Conservation (phyloP, 176 grass and related monocot species). For the Bromus sterilis region DNA sequence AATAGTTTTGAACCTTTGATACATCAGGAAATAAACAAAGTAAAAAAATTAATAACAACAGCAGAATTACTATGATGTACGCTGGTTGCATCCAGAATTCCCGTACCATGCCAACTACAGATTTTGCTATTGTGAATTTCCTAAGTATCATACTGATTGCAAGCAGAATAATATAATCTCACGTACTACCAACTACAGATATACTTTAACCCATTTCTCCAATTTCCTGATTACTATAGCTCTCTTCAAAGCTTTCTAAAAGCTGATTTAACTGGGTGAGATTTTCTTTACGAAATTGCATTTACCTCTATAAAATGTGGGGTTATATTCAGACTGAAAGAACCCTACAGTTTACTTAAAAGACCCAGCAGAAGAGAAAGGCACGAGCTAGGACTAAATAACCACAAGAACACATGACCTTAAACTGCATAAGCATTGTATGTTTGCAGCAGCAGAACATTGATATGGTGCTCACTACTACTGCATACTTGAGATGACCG, state of each 20-base stretch:
- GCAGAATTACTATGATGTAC: not conserved
- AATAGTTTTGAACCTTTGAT: not conserved
- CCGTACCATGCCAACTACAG: not conserved
- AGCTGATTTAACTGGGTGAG: not conserved
- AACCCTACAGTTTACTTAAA: too few relatives aligned
- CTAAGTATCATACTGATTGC: not conserved
- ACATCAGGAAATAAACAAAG: slow-evolving; percentile 17
- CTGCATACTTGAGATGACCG: too few relatives aligned
- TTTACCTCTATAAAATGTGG: too few relatives aligned
- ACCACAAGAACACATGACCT: too few relatives aligned
- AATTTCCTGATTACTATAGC: not conserved
- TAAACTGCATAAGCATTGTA: too few relatives aligned
- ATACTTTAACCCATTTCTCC: not conserved
- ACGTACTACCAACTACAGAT: not conserved
- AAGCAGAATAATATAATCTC: not conserved
- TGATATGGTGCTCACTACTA: too few relatives aligned
- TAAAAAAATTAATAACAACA: slow-evolving; percentile 17
- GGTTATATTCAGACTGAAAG: too few relatives aligned
- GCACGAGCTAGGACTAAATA: too few relatives aligned
- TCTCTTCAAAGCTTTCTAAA: slow-evolving; percentile 1
- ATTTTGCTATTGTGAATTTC: not conserved
- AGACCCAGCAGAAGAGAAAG: too few relatives aligned
- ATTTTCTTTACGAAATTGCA: not conserved
- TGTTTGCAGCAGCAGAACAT: too few relatives aligned
- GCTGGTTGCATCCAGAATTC: not conserved